Evolutionary conservation across 1,284 basidiomycete genomes (phyloP), one percentile per base, ranked within the genome.

Genomic region (Ustanciosporium gigantosporum): DNA sequence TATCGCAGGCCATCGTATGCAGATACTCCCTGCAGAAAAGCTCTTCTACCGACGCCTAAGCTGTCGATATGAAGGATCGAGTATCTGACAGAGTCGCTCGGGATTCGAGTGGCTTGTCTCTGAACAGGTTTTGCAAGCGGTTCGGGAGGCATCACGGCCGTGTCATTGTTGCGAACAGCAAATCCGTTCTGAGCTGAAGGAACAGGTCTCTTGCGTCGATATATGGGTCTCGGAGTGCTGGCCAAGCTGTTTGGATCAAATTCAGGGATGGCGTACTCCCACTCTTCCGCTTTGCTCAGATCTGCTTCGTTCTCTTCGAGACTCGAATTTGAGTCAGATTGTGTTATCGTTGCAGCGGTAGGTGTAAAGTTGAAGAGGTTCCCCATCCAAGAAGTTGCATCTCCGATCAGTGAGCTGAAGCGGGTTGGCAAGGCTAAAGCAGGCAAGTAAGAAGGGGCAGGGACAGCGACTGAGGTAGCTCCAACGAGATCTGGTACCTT

Each of bases 31-130:
- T 42, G 38, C 2, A 61, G 31, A 21, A 66, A 68, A 0, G 67
- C 56, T 21, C 59, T 31, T 20, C 67, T 24, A 0, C 58, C 67
- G 5, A 70, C 36, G 16, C 67, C 67, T 7, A 46, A 23, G 22
- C 48, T 41, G 40, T 70, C 67, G 37, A 65, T 58, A 41, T 70
- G 67, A 17, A 70, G 29, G 38, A 70, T 61, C 17, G 67, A 70
- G 37, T 67, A 68, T 34, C 32, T 14, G 14, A 25, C 16, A 32
- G n/a, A 9, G 31, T 17, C n/a, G 20, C 15, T 9, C 6, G 7
- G 23, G 19, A 4, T 25, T 22, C 21, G 16, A 20, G 17, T 22
- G 22, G 25, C 15, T 32, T 34, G 20, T 32, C 35, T n/a, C n/a
- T n/a, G n/a, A n/a, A n/a, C n/a, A n/a, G n/a, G n/a, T n/a, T n/a